Conservation (phyloP, 176 grass and related monocot genomes). For the Musa beccarii region DNA sequence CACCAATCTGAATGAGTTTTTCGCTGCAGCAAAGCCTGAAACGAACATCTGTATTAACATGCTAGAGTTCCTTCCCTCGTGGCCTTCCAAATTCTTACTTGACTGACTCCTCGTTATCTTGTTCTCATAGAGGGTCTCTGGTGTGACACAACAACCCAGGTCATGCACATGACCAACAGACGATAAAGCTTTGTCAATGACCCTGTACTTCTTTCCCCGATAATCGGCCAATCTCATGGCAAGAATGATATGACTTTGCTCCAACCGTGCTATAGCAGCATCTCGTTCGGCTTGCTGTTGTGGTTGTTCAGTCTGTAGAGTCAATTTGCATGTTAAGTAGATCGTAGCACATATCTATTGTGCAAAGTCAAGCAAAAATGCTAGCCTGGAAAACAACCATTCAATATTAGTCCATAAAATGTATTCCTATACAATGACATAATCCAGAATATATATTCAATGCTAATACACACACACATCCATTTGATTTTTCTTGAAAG, state of each 20-base stretch:
- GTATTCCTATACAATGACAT: no score
- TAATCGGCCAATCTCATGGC: conserved; percentile 65
- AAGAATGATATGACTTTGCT: conserved; percentile 67
- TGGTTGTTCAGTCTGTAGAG: conserved; percentile 57
- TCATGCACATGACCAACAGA: conserved; percentile 59
- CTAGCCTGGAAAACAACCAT: no score
- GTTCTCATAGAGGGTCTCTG: conserved; percentile 35
- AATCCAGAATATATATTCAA: no score
- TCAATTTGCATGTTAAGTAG: background rate
- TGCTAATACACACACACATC: no score
- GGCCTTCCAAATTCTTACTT: conserved; percentile 25
- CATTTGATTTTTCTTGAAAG: no score
- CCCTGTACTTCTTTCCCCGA: conserved; percentile 59
- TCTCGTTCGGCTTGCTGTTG: conserved; percentile 63
- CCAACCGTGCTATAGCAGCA: conserved; percentile 75
- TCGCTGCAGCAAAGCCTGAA: conserved; percentile 45
- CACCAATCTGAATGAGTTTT: conserved; percentile 40
- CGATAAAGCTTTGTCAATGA: conserved; percentile 66
- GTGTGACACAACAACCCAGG: conserved; percentile 32
- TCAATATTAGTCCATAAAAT: no score
- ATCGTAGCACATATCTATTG: background rate
- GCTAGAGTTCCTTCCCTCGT: conserved; percentile 25
- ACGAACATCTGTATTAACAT: conserved; percentile 45
- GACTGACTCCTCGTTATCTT: conserved; percentile 18
- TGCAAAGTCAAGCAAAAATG: background rate